These are phyloP conservation scores for Lachancea sp. DNA, from an alignment of 805 yeast species.

Conservation along the genomic window DNA sequence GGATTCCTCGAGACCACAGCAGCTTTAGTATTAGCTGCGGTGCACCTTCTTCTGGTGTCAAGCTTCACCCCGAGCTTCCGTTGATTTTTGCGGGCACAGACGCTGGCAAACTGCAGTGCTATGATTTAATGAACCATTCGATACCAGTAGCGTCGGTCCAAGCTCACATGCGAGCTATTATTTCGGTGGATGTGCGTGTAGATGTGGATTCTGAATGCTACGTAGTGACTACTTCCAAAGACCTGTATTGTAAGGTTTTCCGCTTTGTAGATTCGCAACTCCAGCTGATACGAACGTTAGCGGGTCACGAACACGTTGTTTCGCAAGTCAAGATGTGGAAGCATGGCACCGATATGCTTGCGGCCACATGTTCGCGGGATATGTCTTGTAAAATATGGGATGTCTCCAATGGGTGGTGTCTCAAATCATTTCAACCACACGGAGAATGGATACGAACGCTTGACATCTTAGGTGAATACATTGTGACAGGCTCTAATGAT, in stretches of 20 bases:
- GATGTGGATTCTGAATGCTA: slow-evolving; percentile 20
- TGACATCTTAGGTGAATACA: slow-evolving; percentile 50
- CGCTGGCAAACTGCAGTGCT: slow-evolving; percentile 65
- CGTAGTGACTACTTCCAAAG: slow-evolving; percentile 47
- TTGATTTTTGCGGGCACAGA: slow-evolving; percentile 57
- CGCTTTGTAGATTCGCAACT: slow-evolving; percentile 32
- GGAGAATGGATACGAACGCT: slow-evolving; percentile 81
- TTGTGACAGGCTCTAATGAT: slow-evolving; percentile 74
- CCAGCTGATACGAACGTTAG: slow-evolving; percentile 52
- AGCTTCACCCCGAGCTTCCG: slow-evolving; percentile 73
- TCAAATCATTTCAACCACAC: slow-evolving; percentile 66
- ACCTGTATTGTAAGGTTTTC: slow-evolving; percentile 52
- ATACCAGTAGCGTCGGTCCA: slow-evolving; percentile 56
- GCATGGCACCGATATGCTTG: slow-evolving; percentile 40
- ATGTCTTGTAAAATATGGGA: slow-evolving; percentile 60
- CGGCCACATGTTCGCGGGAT: slow-evolving; percentile 63
- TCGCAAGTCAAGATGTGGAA: slow-evolving; percentile 48
- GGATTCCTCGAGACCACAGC: slow-evolving; percentile 55
- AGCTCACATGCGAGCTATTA: slow-evolving; percentile 74
- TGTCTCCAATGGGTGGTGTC: slow-evolving; percentile 57
- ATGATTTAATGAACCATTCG: slow-evolving; percentile 58
- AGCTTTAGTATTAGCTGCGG: slow-evolving; percentile 48
- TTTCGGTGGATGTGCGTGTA: slow-evolving; percentile 14
- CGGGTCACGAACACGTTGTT: slow-evolving; percentile 86
- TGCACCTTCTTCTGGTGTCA: slow-evolving; percentile 53